These are phyloP conservation scores for Cryptomeria japonica DNA, from an alignment of 75 land plant genomes.

Conservation along the genomic window DNA sequence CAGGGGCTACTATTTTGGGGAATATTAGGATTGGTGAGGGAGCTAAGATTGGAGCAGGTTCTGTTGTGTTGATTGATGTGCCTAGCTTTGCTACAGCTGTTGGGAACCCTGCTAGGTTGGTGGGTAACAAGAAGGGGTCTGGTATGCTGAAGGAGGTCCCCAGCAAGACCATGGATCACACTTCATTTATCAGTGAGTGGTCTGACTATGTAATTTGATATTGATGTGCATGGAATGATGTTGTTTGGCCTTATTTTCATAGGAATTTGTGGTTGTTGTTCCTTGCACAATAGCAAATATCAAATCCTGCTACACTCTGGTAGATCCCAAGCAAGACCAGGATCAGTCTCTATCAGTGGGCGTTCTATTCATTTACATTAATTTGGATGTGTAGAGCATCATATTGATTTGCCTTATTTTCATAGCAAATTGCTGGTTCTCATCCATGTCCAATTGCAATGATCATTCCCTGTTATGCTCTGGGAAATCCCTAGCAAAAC, in stretches of 20 bases:
- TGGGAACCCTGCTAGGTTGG: conserved; percentile 73
- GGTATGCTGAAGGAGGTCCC: conserved; percentile 40
- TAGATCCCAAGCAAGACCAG: conserved; percentile 58
- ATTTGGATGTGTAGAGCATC: neutral
- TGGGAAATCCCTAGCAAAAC: conserved; percentile 29
- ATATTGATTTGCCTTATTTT: neutral
- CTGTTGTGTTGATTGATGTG: conserved; percentile 72
- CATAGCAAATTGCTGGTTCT: neutral
- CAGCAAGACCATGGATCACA: conserved; percentile 76
- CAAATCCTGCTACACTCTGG: conserved; percentile 14
- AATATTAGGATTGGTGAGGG: conserved; percentile 70
- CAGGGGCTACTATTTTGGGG: conserved; percentile 71
- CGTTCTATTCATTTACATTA: conserved; percentile 65
- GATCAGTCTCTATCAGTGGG: conserved; percentile 57
- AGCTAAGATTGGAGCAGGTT: conserved; percentile 82
- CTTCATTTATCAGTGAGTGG: conserved; percentile 56
- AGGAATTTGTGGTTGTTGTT: neutral
- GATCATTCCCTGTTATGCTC: conserved; percentile 1
- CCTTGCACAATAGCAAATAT: neutral
- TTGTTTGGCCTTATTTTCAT: neutral
- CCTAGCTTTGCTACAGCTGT: conserved; percentile 72
- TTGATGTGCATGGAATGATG: neutral
- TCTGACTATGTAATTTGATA: conserved; percentile 61
- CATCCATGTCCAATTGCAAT: neutral
- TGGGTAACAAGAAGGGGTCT: conserved; percentile 51